Evolutionary conservation across 139 green algal genomes (phyloP).

Genomic region (Closterium sp.): DNA sequence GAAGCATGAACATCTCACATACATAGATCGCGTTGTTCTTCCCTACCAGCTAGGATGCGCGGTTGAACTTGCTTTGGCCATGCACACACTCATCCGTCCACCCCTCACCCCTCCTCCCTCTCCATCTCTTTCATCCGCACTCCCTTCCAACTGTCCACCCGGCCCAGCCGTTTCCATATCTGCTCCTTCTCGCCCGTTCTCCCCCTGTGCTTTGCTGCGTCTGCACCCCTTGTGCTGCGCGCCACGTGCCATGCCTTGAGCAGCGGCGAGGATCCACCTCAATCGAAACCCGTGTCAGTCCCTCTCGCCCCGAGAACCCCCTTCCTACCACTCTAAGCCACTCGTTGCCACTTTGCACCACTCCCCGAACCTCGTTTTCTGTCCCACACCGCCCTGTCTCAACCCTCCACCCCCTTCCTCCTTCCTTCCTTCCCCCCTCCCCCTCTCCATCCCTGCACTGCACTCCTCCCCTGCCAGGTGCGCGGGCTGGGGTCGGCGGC

Average conservation of each 20-base stretch:
- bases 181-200: neutral
- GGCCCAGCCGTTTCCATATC: neutral
- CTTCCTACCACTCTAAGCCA: neutral
- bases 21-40: too few species aligned
- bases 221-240: too few species aligned
- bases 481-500: constrained; percentile 15
- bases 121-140: too few species aligned
- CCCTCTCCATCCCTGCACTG: neutral
- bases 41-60: too few species aligned
- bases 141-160: too few species aligned
- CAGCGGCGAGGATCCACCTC: too few species aligned
- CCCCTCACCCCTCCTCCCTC: neutral
- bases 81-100: neutral
- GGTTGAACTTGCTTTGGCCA: too few species aligned
- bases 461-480: constrained; percentile 9
- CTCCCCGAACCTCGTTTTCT: neutral
- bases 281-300: too few species aligned
- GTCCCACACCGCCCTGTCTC: neutral
- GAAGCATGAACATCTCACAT: too few species aligned
- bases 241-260: neutral
- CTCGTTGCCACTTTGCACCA: neutral
- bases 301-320: too few species aligned
- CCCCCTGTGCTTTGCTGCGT: too few species aligned
- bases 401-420: neutral
- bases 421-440: neutral